Base-by-base conservation (phyloP, 1,139 yeast genomes). In the Suhomyces coccinellae region DNA sequence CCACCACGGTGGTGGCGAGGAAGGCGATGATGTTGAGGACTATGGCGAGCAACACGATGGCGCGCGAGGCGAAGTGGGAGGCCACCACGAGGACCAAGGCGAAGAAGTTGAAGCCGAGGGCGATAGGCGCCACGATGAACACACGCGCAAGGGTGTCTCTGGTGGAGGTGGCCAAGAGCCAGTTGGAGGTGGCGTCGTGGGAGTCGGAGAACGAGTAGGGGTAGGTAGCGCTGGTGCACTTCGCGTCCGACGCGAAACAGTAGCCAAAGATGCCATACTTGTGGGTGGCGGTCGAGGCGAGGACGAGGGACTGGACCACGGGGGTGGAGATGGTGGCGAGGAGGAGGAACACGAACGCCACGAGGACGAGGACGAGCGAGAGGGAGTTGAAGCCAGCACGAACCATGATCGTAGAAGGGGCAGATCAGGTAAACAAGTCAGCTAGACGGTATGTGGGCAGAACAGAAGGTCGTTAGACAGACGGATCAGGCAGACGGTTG, bases 181-280 rank as follows among this genome's bases (percentile, higher is more conserved):
- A 71, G 48, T 55, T 55, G 13, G 52, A 33, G 12, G 55, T 47
- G 13, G 55, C 50, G 17, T 55, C 59, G 20, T 56, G 54, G 12
- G 55, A 45, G 6, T 46, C 38, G 31, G 64, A 55, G 15, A 66
- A 51, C 2, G 41, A 33, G 44, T 69, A 61, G 1, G 79, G 79
- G 50, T 65, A 74, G n/a, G 58, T 45, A 4, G 72, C 69, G 6
- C 48, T 45, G 66, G 66, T 16, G 61, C 62, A 45, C 66, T 63
- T 57, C 6, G 66, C 60, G 3, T 69, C 59, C 22, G 61, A 49
- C 6, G 54, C 43, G 36, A 52, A 59, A 63, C 98, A 91, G 51
- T 80, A 79, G 2, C 98, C 99, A 69, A 91, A 87, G 1, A 88
- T 89, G 5, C 99, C 99, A 62, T 85, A 93, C 44, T 77, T 70